Evolutionary conservation across 73 alveolate species (phyloP).

Genomic region (Paramecium octaurelia): DNA sequence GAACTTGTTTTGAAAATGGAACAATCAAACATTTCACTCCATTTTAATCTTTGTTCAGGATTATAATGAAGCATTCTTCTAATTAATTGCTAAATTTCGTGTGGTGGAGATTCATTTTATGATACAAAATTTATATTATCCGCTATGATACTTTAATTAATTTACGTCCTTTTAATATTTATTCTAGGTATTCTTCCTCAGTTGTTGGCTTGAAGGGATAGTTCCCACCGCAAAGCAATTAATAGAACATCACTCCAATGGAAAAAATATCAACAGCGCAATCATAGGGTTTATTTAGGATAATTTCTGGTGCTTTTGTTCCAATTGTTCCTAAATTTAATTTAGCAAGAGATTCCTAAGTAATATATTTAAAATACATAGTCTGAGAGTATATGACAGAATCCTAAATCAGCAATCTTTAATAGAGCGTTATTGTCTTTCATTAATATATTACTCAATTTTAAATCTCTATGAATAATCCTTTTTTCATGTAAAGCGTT

Average conservation of each 20-base stretch:
- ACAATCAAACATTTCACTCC: background rate
- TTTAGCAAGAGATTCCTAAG: constrained; percentile 41
- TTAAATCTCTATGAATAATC: constrained; percentile 85
- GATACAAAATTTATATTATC: background rate
- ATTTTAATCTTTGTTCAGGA: background rate
- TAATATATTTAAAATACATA: background rate
- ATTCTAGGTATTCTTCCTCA: background rate
- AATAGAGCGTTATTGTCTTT: constrained; percentile 59
- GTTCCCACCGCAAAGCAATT: background rate
- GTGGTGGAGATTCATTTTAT: background rate
- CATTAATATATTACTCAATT: constrained; percentile 83
- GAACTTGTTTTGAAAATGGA: background rate
- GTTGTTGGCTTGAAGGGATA: background rate
- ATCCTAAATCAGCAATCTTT: constrained; percentile 94
- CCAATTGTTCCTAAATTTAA: background rate
- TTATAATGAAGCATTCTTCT: background rate
- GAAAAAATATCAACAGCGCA: constrained; percentile 25
- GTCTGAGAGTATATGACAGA: constrained; percentile 12
- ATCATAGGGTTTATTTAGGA: background rate
- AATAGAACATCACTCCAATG: constrained; percentile 41
- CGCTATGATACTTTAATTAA: background rate
- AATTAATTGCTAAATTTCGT: background rate
- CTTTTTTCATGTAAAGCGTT: constrained; percentile 81
- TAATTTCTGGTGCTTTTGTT: constrained; percentile 51
- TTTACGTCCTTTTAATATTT: background rate